These are phyloP conservation scores for Pythium biforme DNA, from an alignment of 352 stramenopile species.

Conservation along the genomic window DNA sequence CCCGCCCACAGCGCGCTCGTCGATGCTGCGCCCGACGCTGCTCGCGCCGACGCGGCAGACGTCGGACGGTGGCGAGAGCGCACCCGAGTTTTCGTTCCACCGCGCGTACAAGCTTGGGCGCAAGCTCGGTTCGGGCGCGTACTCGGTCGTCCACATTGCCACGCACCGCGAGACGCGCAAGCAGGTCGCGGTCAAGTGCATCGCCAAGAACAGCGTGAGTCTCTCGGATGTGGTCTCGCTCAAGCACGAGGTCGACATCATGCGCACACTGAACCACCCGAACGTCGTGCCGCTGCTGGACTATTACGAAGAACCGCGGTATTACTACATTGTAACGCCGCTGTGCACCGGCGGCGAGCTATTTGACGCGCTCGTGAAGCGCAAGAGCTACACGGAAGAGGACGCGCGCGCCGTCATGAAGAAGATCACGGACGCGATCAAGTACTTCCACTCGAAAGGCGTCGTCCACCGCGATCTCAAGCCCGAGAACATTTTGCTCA, in stretches of 20 bases:
- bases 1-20: slow-evolving; percentile 27
- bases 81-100: slow-evolving; percentile 51
- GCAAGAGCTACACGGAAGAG: slow-evolving; percentile 95
- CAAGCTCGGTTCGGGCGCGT: slow-evolving; percentile 84
- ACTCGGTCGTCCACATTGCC: slow-evolving; percentile 86
- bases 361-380: slow-evolving; percentile 92
- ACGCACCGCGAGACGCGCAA: slow-evolving; percentile 70
- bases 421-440: slow-evolving; percentile 90
- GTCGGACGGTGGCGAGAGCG: slow-evolving; percentile 45
- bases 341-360: slow-evolving; percentile 97
- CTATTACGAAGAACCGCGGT: slow-evolving; percentile 72
- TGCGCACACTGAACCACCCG: slow-evolving; percentile 66
- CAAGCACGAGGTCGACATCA: slow-evolving; percentile 73
- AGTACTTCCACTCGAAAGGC: slow-evolving; percentile 90
- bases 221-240: slow-evolving; percentile 51
- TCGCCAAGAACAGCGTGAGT: slow-evolving; percentile 57
- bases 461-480: slow-evolving; percentile 97
- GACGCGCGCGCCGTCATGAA: slow-evolving; percentile 91
- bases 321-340: slow-evolving; percentile 83
- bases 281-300: slow-evolving; percentile 73
- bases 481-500: slow-evolving; percentile 94
- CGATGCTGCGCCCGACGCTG: slow-evolving; percentile 24
- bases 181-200: slow-evolving; percentile 81
- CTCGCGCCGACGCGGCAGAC: slow-evolving; percentile 37
- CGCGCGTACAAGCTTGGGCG: slow-evolving; percentile 78